Base-by-base conservation (phyloP, 805 yeast genomes). In the Saturnispora besseyi region DNA sequence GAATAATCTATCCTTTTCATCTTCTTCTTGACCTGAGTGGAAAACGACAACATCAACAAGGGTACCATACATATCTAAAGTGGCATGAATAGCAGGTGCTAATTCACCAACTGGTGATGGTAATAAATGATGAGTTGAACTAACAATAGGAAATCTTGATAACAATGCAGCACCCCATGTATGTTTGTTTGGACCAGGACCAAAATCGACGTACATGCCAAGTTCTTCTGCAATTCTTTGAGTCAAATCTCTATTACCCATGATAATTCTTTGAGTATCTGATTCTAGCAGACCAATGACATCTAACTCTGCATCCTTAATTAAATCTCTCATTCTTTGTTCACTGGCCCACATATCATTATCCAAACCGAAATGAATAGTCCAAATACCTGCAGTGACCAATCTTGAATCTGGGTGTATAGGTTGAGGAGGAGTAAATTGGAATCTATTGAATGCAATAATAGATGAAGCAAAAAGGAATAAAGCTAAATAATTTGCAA, bases 11-110 rank as follows among this genome's bases (percentile, higher is more conserved):
- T 93, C 99, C 63, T 89, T 96, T 3, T 73, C 89, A 64, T 93
- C 99, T 71, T 93, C 98, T 65, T 93, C 98, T 69, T 93, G 99
- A 4, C 99, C 99, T 42, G 93, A 81, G 65, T 93, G 99, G 85
- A 93, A 93, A 24, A 93, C 99, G 51, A 93, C 91, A 24, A 93
- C 87, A 64, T 93, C 99, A 5, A 93, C 86, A 21, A 73, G 63
- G 59, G 82, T 84, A 11, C 96, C 96, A 66, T 89, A 90, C 34
- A 93, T 85, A 57, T 89, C 91, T 54, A 93, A 71, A 1, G 97
- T 91, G 2, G 99, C 99, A 65, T 86, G 96, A 57, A 93, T 93
- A 1, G 97, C 98, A 4, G 99, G 99, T 0, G 99, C 99, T 48
- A 93, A 74, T 71, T 93, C 99, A 15, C 99, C 99, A 31, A 87